phyloP scores from a whole-genome alignment of 371 early-diverging fungal species.

The Syncephalis plumigaleata region DNA sequence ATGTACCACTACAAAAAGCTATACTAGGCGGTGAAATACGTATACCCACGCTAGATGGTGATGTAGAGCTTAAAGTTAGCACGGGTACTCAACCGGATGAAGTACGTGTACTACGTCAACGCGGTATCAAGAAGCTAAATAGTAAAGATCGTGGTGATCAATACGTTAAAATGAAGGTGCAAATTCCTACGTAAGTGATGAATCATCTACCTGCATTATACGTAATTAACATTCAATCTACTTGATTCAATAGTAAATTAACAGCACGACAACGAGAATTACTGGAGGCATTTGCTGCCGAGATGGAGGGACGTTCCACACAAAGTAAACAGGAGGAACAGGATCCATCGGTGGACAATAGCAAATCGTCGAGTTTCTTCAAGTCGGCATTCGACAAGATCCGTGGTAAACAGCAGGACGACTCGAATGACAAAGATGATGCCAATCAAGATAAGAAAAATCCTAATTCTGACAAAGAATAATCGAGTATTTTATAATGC shows the following conservation, averaged over 20 bases:
- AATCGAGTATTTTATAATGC: too few relatives aligned
- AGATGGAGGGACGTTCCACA: neutral
- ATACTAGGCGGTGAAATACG: conserved; percentile 70
- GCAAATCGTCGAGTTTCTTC: conserved; percentile 12
- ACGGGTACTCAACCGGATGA: conserved; percentile 81
- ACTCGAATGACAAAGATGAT: conserved; percentile 6
- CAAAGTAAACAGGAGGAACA: too few relatives aligned
- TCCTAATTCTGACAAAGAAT: too few relatives aligned
- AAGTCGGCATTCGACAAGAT: conserved; percentile 17
- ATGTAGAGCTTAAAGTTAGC: conserved; percentile 73
- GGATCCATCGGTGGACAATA: too few relatives aligned
- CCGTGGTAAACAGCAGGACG: conserved; percentile 14
- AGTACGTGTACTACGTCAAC: conserved; percentile 43
- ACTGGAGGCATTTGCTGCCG: conserved; percentile 22
- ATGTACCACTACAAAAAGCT: conserved; percentile 68
- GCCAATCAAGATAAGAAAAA: neutral
- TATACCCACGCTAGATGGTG: conserved; percentile 83
- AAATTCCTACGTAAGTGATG: conserved; percentile 39
- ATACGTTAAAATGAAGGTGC: conserved; percentile 60
- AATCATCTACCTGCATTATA: neutral
- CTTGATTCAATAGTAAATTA: conserved; percentile 2
- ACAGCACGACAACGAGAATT: conserved; percentile 18
- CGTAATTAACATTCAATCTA: neutral
- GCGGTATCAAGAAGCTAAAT: conserved; percentile 49
- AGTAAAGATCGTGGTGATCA: conserved; percentile 58